Base-by-base conservation (phyloP, 306 rosid genomes). In the Fragaria vesca region DNA sequence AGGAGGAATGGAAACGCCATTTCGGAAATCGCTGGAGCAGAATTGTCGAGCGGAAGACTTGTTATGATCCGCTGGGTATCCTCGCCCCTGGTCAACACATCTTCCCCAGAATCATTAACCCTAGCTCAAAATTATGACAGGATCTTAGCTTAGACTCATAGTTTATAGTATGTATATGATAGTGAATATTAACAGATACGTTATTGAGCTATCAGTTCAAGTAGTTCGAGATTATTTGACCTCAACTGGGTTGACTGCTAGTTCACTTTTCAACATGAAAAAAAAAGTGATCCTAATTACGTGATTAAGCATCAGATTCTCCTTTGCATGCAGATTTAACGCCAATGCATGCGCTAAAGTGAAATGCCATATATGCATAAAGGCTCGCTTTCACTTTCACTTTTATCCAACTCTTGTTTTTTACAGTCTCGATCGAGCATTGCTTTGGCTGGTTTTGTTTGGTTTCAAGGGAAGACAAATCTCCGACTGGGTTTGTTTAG, bases 1-100 rank as follows among this genome's bases (percentile, higher is more conserved):
- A 80, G 47, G 92, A 92, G 20, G 90, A 83, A 4, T 94, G 98
- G 98, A 86, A 85, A 86, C 81, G 81, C 57, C 98, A 94, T 80
- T 94, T 84, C 47, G 97, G 97, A 30, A 84, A 87, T 34, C 85
- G 80, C 20, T 94, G 98, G 98, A 16, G 84, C 9, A 88, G 85
- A 83, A 92, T 92, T 48, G 45, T 85, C 0, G 79, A 88, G 12
- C 82, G 90, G 66, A 95, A 95, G 76, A 76, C 73, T 12, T 17
- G 20, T 61, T 95, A 87, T 84, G 98, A 95, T 85, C 98, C 98
- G 1, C 71, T 90, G 86, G 93, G 91, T 32, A 78, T 95, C 76
- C 94, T 95, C 54, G 90, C 98, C 4, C 98, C 98, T 2, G 97
- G 98, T 3, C 98, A 92, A 79, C 90, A 82, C 62, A 92, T 94